Evolutionary conservation across 208 protist genomes (phyloP).

Genomic region (Angomonas ambiguus): DNA sequence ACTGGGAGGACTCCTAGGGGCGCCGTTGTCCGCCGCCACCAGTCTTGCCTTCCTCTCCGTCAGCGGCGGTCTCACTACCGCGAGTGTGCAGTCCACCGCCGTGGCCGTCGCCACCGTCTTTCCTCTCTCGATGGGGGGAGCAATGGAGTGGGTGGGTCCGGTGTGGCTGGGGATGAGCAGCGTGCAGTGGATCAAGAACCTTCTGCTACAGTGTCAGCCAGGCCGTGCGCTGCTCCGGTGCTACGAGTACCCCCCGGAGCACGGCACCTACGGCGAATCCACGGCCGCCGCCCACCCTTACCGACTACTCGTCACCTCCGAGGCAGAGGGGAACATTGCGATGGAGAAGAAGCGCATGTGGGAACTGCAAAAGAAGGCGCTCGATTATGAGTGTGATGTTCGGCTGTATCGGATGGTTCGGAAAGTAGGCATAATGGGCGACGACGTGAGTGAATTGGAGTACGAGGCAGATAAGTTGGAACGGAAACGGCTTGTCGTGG

Average conservation of each 20-base stretch:
- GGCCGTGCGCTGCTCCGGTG: slow-evolving; percentile 48
- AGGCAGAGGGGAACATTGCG: slow-evolving; percentile 36
- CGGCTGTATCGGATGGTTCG: slow-evolving; percentile 59
- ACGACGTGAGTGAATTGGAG: slow-evolving; percentile 68
- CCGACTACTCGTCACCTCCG: slow-evolving; percentile 53
- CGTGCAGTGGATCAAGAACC: slow-evolving; percentile 38
- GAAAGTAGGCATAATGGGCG: slow-evolving; percentile 42
- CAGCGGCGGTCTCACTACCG: no score
- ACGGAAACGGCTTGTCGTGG: slow-evolving; percentile 43
- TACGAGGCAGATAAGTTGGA: slow-evolving; percentile 65
- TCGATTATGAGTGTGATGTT: slow-evolving; percentile 87
- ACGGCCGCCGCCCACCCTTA: slow-evolving; percentile 75
- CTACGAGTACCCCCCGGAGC: slow-evolving; percentile 42
- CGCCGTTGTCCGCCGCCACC: no score
- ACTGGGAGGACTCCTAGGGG: no score
- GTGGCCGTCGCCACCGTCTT: no score
- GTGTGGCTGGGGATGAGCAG: slow-evolving; percentile 74
- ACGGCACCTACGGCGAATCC: slow-evolving; percentile 55
- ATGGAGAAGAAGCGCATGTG: slow-evolving; percentile 70
- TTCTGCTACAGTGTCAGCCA: slow-evolving; percentile 52
- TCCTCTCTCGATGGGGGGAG: no score
- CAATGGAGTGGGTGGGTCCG: slow-evolving; percentile 49
- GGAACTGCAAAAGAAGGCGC: slow-evolving; percentile 63
- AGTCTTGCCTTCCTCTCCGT: no score
- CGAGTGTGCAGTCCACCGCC: no score